Base-by-base conservation (phyloP, 371 early-diverging fungal species). In the Circinella umbellata region DNA sequence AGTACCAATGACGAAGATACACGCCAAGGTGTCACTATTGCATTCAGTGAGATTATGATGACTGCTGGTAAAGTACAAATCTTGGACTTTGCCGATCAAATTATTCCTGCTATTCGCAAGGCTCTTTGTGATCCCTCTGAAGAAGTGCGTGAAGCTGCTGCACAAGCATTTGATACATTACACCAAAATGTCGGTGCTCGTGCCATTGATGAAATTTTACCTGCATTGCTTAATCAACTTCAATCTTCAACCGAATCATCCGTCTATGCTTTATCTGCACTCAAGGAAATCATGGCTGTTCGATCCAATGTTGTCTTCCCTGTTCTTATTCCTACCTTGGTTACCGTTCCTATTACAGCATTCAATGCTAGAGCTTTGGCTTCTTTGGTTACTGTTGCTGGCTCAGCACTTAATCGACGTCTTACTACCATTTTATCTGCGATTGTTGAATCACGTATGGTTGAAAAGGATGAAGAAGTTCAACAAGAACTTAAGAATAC, bases 241-340 rank as follows among this genome's bases (percentile, higher is more conserved):
- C 83, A 86, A 69, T 86, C 87, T 17, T 90, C 87, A 60, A 88
- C 90, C 67, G 86, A 90, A 27, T 64, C 76, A 4, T 89, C 92
- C 20, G 82, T 82, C 36, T 89, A 91, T 75, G 97, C 98, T 9
- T 77, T 98, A 72, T 94, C 95, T 73, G 99, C 96, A 47, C 86
- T 98, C 67, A 96, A 96, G 81, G 96, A 97, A 77, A 92, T 98
- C 55, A 98, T 98, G 96, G 90, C 96, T 46, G 95, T 98, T 20
- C 92, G 96, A 15, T 93, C 95, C 71, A 93, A 93, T 71, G 95
- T 95, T 13, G 97, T 98, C 4, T 95, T 98, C 93, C 99, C 99
- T 27, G 95, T 96, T 37, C 85, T 98, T 62, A 95, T 98, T 67
- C 98, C 98, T 60, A 95, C 95, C 1, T 88, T 98, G 64, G 89